These are phyloP conservation scores for Xerocomus amazonicus DNA, from an alignment of 1,284 basidiomycete genomes.

Conservation along the genomic window DNA sequence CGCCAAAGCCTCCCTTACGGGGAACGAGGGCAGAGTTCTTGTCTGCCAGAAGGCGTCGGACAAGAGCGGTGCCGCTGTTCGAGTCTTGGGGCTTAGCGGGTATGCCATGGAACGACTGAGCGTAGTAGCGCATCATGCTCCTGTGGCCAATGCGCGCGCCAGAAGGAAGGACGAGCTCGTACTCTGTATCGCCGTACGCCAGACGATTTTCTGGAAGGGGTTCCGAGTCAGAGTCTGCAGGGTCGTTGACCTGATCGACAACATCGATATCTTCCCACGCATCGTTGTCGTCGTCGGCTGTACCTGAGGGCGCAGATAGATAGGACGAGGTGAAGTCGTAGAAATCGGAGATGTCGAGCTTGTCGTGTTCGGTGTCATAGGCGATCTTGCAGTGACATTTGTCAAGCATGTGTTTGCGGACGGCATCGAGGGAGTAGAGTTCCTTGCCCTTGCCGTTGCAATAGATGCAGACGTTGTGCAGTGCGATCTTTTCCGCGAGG, in stretches of 20 bases:
- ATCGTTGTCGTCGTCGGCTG: slow-evolving; percentile 34
- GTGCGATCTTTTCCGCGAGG: slow-evolving; percentile 90
- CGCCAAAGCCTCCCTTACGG: slow-evolving; percentile 81
- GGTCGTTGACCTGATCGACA: slow-evolving; percentile 37
- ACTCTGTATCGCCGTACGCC: slow-evolving; percentile 71
- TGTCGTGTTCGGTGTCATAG: slow-evolving; percentile 79
- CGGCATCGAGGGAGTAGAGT: slow-evolving; percentile 79
- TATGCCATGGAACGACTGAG: slow-evolving; percentile 66
- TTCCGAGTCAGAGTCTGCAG: slow-evolving; percentile 38
- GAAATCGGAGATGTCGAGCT: slow-evolving; percentile 87
- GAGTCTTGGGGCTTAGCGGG: slow-evolving; percentile 51
- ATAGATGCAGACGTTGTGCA: slow-evolving; percentile 91
- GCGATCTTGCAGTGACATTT: slow-evolving; percentile 96
- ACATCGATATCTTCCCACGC: slow-evolving; percentile 54
- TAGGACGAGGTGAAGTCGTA: slow-evolving; percentile 91
- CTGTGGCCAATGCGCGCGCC: slow-evolving; percentile 92
- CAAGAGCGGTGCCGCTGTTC: slow-evolving; percentile 68
- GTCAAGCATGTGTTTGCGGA: slow-evolving; percentile 90
- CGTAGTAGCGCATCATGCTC: slow-evolving; percentile 83
- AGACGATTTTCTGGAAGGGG: slow-evolving; percentile 52
- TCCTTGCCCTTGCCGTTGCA: slow-evolving; percentile 81
- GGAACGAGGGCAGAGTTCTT: slow-evolving; percentile 83
- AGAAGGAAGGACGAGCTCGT: slow-evolving; percentile 93
- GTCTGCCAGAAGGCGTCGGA: slow-evolving; percentile 72
- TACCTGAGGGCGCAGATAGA: slow-evolving; percentile 41